A percentile compares a stretch with the other conserved stretches of the same genome.
Conservation (phyloP, 2,329 filamentous ascomycete species). For the Phoma sp. region DNA sequence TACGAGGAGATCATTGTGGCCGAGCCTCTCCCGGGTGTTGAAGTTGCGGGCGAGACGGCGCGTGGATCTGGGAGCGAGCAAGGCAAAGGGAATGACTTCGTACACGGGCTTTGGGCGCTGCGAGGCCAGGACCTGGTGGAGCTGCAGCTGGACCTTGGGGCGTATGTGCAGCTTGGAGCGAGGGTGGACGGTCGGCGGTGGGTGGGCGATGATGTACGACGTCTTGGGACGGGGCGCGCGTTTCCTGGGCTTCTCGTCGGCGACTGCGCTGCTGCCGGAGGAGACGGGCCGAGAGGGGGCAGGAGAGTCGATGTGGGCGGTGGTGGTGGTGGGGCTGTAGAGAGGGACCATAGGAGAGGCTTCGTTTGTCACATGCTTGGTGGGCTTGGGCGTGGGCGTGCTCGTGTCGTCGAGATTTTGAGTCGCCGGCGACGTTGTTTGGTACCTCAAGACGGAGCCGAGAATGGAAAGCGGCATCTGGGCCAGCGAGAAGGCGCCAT, state of each 20-base stretch:
- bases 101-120: conserved; percentile 70
- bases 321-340: conserved; percentile 3
- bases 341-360: conserved; percentile 4
- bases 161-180: conserved; percentile 69
- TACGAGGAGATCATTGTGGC: conserved; percentile 73
- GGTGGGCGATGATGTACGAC: conserved; percentile 71
- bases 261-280: conserved; percentile 44
- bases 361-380: conserved; percentile 15
- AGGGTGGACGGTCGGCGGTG: conserved; percentile 64
- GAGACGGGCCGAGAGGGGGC: conserved; percentile 46
- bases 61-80: conserved; percentile 57
- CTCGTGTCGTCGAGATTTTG: conserved; percentile 2
- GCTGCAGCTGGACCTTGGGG: conserved; percentile 72
- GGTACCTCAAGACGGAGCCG: conserved; percentile 37
- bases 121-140: conserved; percentile 69
- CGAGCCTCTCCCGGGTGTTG: conserved; percentile 67
- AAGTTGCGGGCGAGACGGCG: conserved; percentile 67
- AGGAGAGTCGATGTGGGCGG: conserved; percentile 23
- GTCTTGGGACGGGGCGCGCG: conserved; percentile 63
- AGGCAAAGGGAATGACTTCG: conserved; percentile 75
- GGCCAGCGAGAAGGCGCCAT: conserved; percentile 36
- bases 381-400: not conserved
- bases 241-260: conserved; percentile 51
- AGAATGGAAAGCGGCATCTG: conserved; percentile 46
- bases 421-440: conserved; percentile 26